These are phyloP conservation scores for Aspergillus ochraceus DNA, from an alignment of 2,329 filamentous ascomycete genomes.

Conservation along the genomic window DNA sequence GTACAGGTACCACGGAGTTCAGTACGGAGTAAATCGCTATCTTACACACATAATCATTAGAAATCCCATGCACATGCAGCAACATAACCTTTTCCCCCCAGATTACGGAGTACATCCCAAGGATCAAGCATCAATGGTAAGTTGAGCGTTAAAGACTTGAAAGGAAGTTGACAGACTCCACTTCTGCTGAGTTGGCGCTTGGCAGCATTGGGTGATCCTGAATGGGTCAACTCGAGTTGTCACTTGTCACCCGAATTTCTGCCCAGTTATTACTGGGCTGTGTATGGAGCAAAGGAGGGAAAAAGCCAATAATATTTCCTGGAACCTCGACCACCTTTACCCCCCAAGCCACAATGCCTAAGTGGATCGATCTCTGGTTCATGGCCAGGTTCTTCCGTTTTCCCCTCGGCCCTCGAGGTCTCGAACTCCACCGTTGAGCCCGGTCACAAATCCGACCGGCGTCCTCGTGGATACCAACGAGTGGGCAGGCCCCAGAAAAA, in stretches of 20 bases:
- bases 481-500: slow-evolving; percentile 5
- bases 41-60: no score
- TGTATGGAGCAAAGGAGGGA: neutral
- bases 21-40: neutral
- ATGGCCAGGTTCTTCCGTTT: neutral
- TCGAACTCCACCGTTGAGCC: slow-evolving; percentile 18
- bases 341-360: slow-evolving; percentile 3
- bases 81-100: neutral
- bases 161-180: slow-evolving; percentile 11
- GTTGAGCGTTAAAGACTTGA: neutral
- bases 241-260: slow-evolving; percentile 2
- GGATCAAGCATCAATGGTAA: slow-evolving; percentile 6
- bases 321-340: slow-evolving; percentile 8
- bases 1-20: neutral
- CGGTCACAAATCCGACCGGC: slow-evolving; percentile 17
- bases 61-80: neutral
- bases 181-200: slow-evolving; percentile 21
- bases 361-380: slow-evolving; percentile 15
- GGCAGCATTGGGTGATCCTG: neutral
- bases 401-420: slow-evolving; percentile 8
- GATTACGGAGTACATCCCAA: neutral
- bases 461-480: slow-evolving; percentile 16
- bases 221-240: neutral
- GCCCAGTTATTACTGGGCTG: slow-evolving; percentile 19
- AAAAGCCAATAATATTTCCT: slow-evolving; percentile 16